phyloP scores from a whole-genome alignment of 2,329 filamentous ascomycete species.

The Alternaria brassicae region DNA sequence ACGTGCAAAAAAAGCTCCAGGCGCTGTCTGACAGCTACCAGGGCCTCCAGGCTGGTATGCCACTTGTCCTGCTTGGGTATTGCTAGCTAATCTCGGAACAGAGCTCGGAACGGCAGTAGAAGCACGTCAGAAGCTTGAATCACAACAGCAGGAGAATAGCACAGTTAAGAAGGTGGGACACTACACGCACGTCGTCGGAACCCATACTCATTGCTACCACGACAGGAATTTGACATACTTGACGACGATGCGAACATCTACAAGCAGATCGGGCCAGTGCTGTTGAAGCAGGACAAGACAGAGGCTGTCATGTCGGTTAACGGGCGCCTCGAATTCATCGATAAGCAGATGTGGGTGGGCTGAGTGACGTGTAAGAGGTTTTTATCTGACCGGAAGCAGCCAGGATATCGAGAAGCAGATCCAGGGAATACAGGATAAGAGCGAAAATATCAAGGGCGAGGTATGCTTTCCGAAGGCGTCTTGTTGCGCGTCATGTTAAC shows the following conservation, averaged over 20 bases:
- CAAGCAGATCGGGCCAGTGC: conserved; percentile 90
- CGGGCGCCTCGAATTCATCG: conserved; percentile 88
- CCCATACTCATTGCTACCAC: conserved; percentile 1
- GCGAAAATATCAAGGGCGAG: conserved; percentile 70
- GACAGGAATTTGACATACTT: conserved; percentile 80
- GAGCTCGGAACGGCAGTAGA: conserved; percentile 80
- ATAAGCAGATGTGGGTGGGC: conserved; percentile 81
- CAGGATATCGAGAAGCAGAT: conserved; percentile 73
- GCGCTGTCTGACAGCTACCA: conserved; percentile 86
- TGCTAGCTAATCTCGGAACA: conserved; percentile 50
- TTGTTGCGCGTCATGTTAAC: conserved; percentile 5
- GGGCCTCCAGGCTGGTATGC: conserved; percentile 79
- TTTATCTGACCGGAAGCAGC: conserved; percentile 49
- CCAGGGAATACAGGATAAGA: conserved; percentile 67
- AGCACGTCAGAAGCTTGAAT: conserved; percentile 88
- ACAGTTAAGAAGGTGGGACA: conserved; percentile 77
- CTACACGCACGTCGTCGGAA: neutral
- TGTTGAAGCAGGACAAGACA: conserved; percentile 91
- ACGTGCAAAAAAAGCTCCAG: conserved; percentile 79
- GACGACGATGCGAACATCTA: conserved; percentile 88
- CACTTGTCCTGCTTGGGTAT: neutral
- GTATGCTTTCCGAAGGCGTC: conserved; percentile 48
- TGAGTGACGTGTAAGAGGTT: neutral
- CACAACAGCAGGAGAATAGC: conserved; percentile 91
- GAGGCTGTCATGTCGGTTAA: conserved; percentile 93